Percentiles rank a stretch among this genome's conserved stretches.
Evolutionary conservation across 176 grass and related monocot genomes (phyloP).

Genomic region (Aegilops speltoides): DNA sequence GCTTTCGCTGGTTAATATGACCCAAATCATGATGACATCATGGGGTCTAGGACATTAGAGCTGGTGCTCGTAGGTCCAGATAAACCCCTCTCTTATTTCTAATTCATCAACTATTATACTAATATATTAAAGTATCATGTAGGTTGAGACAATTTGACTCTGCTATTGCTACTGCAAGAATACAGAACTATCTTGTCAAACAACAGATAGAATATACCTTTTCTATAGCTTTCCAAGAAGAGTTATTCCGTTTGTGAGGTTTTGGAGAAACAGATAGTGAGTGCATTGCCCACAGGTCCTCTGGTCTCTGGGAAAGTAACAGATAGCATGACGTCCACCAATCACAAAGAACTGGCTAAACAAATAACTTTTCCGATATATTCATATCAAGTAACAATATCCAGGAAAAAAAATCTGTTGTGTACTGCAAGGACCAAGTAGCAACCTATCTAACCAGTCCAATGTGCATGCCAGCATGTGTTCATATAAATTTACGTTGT

Average conservation of each 20-base stretch:
- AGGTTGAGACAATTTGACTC: conserved; percentile 1
- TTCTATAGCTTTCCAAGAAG: conserved; percentile 86
- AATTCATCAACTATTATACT: background rate
- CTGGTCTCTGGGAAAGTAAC: conserved; percentile 70
- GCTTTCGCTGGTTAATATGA: no score
- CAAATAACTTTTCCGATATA: background rate
- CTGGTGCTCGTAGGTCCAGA: background rate
- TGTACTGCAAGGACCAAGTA: background rate
- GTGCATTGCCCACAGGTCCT: conserved; percentile 83
- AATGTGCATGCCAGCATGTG: background rate
- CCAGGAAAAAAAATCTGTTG: background rate
- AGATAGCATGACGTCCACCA: conserved; percentile 22
- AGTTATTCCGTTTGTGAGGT: conserved; percentile 86
- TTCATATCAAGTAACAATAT: background rate
- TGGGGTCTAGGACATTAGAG: background rate
- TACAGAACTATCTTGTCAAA: background rate
- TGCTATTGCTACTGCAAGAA: background rate
- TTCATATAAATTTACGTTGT: background rate
- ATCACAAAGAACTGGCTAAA: conserved; percentile 10
- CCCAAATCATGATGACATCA: background rate
- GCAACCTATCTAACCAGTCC: background rate
- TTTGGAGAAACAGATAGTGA: conserved; percentile 78
- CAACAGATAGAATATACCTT: conserved; percentile 50
- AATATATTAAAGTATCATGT: background rate
- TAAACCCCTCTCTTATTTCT: background rate